Percentiles rank a stretch among this genome's conserved stretches.
Conservation (phyloP, 352 stramenopile species). For the Pythium insidiosum region DNA sequence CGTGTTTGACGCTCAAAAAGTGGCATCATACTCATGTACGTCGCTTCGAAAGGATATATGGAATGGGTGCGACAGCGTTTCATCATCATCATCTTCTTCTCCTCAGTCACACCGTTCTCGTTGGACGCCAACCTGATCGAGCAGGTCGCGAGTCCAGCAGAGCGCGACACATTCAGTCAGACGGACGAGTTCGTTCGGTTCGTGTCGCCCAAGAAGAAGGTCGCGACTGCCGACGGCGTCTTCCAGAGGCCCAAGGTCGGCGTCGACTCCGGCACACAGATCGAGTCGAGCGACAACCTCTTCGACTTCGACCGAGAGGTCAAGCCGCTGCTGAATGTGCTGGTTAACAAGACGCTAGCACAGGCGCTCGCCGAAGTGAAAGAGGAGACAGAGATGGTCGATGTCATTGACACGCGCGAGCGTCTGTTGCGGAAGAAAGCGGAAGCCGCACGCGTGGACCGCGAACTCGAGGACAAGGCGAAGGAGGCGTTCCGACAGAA, state of each 20-base stretch:
- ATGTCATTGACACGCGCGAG: constrained; percentile 28
- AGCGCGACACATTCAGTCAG: constrained; percentile 48
- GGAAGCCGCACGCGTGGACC: constrained; percentile 29
- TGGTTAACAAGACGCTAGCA: constrained; percentile 79
- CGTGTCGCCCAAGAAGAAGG: constrained; percentile 18
- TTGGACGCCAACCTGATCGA: constrained; percentile 64
- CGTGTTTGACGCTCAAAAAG: constrained; percentile 25
- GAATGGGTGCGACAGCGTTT: too few species aligned
- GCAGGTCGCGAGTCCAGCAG: constrained; percentile 19
- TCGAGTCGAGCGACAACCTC: constrained; percentile 56
- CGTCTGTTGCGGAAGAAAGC: constrained; percentile 34
- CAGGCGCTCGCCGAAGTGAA: constrained; percentile 72
- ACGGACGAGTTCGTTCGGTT: constrained; percentile 57
- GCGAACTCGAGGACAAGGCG: constrained; percentile 41
- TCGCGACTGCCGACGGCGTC: constrained; percentile 29
- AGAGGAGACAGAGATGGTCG: constrained; percentile 58
- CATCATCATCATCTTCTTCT: too few species aligned
- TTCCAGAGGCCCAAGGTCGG: constrained; percentile 66
- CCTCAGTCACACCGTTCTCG: constrained; percentile 40
- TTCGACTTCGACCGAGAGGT: constrained; percentile 83
- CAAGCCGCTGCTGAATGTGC: constrained; percentile 56
- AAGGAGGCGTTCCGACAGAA: constrained; percentile 40
- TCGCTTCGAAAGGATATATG: too few species aligned
- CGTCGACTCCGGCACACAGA: constrained; percentile 72
- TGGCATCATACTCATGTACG: constrained; percentile 30